phyloP scores from a whole-genome alignment of 2,329 filamentous ascomycete species.

The Microcera coccophila region DNA sequence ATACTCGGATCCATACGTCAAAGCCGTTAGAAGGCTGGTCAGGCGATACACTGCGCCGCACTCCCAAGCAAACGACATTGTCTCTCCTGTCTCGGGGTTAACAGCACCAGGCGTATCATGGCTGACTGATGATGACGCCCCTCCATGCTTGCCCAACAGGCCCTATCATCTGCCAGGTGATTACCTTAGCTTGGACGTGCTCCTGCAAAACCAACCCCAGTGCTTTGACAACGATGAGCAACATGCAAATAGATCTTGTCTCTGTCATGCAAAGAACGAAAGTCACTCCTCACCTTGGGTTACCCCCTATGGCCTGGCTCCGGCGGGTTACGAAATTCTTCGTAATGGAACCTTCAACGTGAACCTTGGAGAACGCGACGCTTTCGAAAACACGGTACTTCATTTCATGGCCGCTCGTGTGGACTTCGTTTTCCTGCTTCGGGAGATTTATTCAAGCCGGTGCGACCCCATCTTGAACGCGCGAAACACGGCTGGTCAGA shows the following conservation, averaged over 20 bases:
- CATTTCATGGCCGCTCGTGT: constrained; percentile 43
- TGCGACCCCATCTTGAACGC: constrained; percentile 21
- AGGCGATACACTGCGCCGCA: constrained; percentile 37
- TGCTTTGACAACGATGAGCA: constrained; percentile 21
- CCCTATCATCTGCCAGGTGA: constrained; percentile 46
- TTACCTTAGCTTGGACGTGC: constrained; percentile 38
- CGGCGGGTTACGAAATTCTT: constrained; percentile 14
- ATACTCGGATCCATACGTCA: constrained; percentile 33
- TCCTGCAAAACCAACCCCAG: constrained; percentile 7
- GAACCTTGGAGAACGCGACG: constrained; percentile 30
- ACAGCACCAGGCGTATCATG: constrained; percentile 17
- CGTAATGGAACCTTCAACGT: background rate
- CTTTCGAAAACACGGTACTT: constrained; percentile 46
- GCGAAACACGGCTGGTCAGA: constrained; percentile 45
- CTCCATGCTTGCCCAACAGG: constrained; percentile 12
- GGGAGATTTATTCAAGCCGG: constrained; percentile 19
- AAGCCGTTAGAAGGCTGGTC: constrained; percentile 37
- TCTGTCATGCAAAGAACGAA: constrained; percentile 27
- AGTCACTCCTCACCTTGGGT: constrained; percentile 30
- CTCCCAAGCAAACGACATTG: constrained; percentile 9
- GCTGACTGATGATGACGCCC: constrained; percentile 29
- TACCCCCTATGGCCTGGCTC: constrained; percentile 22
- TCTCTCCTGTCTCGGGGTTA: constrained; percentile 25
- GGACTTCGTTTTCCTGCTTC: constrained; percentile 26
- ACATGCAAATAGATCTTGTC: constrained; percentile 27